Evolutionary conservation across 805 yeast genomes (phyloP).

Genomic region (Suhomyces sp.): DNA sequence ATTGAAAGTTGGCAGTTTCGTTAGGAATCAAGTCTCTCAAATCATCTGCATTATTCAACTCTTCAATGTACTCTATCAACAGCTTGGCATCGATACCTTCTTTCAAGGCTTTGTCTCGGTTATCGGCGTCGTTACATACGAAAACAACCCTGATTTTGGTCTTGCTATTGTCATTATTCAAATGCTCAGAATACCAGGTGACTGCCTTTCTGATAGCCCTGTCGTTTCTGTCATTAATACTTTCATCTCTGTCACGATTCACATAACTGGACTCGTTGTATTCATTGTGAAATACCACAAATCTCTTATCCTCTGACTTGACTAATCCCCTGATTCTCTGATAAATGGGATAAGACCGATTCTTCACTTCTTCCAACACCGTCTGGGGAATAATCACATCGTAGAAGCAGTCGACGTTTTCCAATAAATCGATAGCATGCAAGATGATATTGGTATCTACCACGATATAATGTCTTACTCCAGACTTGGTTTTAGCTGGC

Average conservation of each 20-base stretch:
- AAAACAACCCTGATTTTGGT: constrained; percentile 48
- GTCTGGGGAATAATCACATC: constrained; percentile 96
- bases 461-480: constrained; percentile 77
- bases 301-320: constrained; percentile 74
- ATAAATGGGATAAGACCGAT: constrained; percentile 83
- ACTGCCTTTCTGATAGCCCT: constrained; percentile 79
- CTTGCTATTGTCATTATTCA: constrained; percentile 33
- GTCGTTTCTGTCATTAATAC: constrained; percentile 87
- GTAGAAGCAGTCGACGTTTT: constrained; percentile 67
- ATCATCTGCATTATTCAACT: constrained; percentile 68
- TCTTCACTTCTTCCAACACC: constrained; percentile 88
- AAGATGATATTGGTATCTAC: constrained; percentile 86
- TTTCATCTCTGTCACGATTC: constrained; percentile 60
- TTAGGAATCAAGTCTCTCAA: constrained; percentile 76
- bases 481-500: constrained; percentile 49
- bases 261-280: constrained; percentile 71
- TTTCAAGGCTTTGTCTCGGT: constrained; percentile 51
- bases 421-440: constrained; percentile 86
- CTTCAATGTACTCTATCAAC: constrained; percentile 66
- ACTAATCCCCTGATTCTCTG: constrained; percentile 76
- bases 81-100: constrained; percentile 57
- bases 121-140: constrained; percentile 76
- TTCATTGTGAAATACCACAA: constrained; percentile 91
- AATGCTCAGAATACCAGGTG: constrained; percentile 68
- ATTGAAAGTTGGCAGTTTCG: constrained; percentile 39